Base-by-base conservation (phyloP, 306 rosid species). In the Sicyos baderoa region DNA sequence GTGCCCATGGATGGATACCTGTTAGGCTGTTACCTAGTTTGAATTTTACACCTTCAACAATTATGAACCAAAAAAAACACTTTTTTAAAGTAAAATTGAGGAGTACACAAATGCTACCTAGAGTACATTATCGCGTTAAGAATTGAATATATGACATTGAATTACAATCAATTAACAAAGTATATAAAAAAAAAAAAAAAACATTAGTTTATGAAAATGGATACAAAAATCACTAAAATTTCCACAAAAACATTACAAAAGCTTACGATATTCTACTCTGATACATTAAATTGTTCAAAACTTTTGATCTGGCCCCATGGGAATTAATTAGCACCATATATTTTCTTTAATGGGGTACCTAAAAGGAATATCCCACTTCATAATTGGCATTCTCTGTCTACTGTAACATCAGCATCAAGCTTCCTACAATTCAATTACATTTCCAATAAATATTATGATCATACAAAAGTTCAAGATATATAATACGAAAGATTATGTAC, bases 351-450 rank as follows among this genome's bases (percentile, higher is more conserved):
- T 29, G 54, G 32, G 32, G 19, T 12, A 9, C 44, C 44, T 4
- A 37, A 37, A 37, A 37, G 9, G 9, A 25, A 49, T 48, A 0
- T 25, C 53, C 21, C 71, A 16, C 11, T 47, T 66, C 21, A 16
- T 44, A 66, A 7, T 25, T 25, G n/a, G 4, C 22, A 40, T 14
- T 65, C 35, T 65, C 2, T 12, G 37, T 8, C 72, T 48, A 66
- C 15, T n/a, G 15, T 60, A n/a, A 9, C 72, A 67, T 67, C 56
- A 49, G 42, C 72, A 67, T 67, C 45, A 25, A 15, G 45, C 57
- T 67, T 49, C 72, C 72, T 67, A 25, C 18, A 49, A 22, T 47
- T 4, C 18, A 49, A 22, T 47, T 4, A 67, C 25, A 40, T 53
- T 27, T 11, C 4, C 49, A 35, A 32, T 12, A 40, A 17, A 53